Base-by-base conservation (phyloP, 495 filamentous ascomycete genomes). In the Hyaloscypha variabilis region DNA sequence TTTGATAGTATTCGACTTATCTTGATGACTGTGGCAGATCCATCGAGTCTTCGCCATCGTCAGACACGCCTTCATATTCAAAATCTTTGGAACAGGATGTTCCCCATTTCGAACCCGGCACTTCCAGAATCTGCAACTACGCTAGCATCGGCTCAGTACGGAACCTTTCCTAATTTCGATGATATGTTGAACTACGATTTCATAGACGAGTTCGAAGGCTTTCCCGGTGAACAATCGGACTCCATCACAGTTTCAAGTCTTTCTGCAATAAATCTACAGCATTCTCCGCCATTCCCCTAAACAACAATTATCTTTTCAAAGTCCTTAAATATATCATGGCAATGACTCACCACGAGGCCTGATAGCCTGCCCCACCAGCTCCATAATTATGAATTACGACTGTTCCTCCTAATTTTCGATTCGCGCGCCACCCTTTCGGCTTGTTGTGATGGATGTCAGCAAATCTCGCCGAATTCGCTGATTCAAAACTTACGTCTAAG, bases 331-430 rank as follows among this genome's bases (percentile, higher is more conserved):
- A 46, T 46, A 4, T 46, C 17, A 17, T 3, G 6, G 39, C 14
- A 17, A 17, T 17, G 6, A 46, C 39, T 46, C 39, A 46, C 39
- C 39, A 46, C 3, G 39, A 46, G 4, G 39, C 39, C 39, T 46
- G 39, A 19, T 3, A 46, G 4, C 39, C 39, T 46, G 39, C 39
- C 39, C 39, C 39, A 4, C 88, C 91, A 74, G 92, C 91, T 28
- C 91, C 91, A 73, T 94, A 94, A 65, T 91, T 90, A 72, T 94
- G 91, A 56, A 94, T 88, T 4, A 92, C 81, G 64, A 77, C 78
- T 25, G 30, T 52, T 6, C 52, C 64, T 13, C 57, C 72, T 73
- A 13, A 76, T 74, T 25, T 64, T 70, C 68, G 34, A 70, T 58
- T 28, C 68, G 57, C 23, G 68, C 60, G 1, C 68, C 68, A 17